A percentile compares a stretch with the other conserved stretches of the same genome.
phyloP scores from a whole-genome alignment of 768 basidiomycete genomes.

The Pleurotus eryngii region DNA sequence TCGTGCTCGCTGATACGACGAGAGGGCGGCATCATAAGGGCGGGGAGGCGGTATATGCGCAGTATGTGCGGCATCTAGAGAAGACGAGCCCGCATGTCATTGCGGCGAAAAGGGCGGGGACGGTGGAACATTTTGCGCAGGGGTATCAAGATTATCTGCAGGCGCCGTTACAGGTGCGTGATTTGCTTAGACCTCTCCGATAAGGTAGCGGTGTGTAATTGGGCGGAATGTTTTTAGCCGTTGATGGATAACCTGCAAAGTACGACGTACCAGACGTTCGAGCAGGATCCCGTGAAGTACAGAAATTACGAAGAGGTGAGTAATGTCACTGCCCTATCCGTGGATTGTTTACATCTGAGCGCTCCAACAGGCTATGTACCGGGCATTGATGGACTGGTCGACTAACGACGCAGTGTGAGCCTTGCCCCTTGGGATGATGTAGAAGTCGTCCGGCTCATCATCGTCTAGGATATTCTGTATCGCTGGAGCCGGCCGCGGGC shows the following conservation, averaged over 20 bases:
- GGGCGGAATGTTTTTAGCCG: conserved; percentile 50
- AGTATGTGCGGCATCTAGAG: conserved; percentile 84
- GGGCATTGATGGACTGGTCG: conserved; percentile 74
- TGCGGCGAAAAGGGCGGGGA: conserved; percentile 62
- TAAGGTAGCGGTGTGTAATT: not conserved
- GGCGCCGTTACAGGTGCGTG: conserved; percentile 81
- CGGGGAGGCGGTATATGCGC: conserved; percentile 82
- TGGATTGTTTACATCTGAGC: not conserved
- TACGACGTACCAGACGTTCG: conserved; percentile 95
- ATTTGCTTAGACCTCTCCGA: not conserved
- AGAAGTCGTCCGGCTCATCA: conserved; percentile 4
- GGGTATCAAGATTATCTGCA: conserved; percentile 96
- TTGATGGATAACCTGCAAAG: conserved; percentile 97
- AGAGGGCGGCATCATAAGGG: conserved; percentile 70
- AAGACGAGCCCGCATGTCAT: conserved; percentile 68
- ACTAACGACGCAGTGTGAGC: conserved; percentile 61
- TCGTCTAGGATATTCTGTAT: conserved; percentile 74
- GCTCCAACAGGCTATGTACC: conserved; percentile 66
- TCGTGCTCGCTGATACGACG: conserved; percentile 75
- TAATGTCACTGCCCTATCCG: not conserved
- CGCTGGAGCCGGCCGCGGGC: conserved; percentile 94
- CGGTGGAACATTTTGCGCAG: conserved; percentile 86
- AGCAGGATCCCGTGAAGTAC: conserved; percentile 97
- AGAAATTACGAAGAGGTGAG: conserved; percentile 87
- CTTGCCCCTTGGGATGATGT: not conserved